Percentiles rank a stretch among this genome's conserved stretches.
phyloP scores from a whole-genome alignment of 805 yeast genomes.

The Starmerella riodocensis region DNA sequence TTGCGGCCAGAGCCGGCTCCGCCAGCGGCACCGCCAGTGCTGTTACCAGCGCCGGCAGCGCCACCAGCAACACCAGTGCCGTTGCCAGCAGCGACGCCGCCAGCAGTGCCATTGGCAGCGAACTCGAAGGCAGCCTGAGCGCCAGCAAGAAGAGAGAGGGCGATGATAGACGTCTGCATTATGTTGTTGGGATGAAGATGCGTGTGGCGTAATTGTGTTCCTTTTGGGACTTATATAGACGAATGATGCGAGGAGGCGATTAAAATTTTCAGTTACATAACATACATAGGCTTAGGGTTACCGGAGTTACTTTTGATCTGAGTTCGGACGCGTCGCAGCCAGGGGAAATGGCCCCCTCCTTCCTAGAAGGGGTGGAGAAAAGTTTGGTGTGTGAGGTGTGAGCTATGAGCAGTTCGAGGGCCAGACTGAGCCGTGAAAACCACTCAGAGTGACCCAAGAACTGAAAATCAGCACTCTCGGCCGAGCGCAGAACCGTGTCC shows the following conservation, averaged over 20 bases:
- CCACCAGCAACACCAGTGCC: conserved; percentile 7
- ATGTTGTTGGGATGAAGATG: too few relatives aligned
- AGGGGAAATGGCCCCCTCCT: too few relatives aligned
- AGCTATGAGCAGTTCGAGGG: too few relatives aligned
- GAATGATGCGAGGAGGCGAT: neutral
- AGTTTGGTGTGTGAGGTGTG: too few relatives aligned
- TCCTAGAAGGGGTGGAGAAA: too few relatives aligned
- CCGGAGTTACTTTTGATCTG: neutral
- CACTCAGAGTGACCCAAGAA: too few relatives aligned
- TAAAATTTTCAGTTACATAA: neutral
- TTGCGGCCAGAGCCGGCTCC: conserved; percentile 2
- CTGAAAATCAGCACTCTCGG: too few relatives aligned
- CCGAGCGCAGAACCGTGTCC: too few relatives aligned
- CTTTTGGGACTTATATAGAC: neutral
- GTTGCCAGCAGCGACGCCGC: conserved; percentile 1
- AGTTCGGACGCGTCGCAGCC: neutral
- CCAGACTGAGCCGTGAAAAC: too few relatives aligned
- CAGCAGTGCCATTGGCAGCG: conserved; percentile 5
- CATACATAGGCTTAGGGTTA: neutral
- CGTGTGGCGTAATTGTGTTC: neutral
- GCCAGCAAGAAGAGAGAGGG: conserved; percentile 18
- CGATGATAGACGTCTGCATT: conserved; percentile 19
- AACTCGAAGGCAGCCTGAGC: conserved; percentile 11
- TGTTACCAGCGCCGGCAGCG: conserved; percentile 2
- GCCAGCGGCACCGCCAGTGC: conserved; percentile 4